Evolutionary conservation across 129 eudicot genomes (phyloP), one percentile per base, ranked within the genome.

Genomic region (Heracleum sosnowskyi): DNA sequence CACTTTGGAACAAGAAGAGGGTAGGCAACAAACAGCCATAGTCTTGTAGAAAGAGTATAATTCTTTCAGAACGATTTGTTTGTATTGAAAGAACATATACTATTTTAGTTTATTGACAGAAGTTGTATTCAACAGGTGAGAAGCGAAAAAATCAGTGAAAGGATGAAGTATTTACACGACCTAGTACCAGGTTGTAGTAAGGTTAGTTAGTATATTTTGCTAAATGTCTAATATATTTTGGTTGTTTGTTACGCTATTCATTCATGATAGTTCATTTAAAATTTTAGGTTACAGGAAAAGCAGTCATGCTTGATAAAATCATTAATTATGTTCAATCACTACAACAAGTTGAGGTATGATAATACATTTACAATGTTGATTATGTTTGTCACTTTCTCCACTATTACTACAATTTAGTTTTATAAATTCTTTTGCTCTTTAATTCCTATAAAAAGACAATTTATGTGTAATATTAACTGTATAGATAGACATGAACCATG

Each of bases 101-200:
- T 75, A 44, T 77, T 15, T 74, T 49, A 26, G 16, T 11, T 44
- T 34, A n/a, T 40, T 40, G n/a, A 40, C 16, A 18, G 29, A 72
- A 79, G 73, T 69, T 40, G 55, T 60, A 66, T 57, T 73, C 53
- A 57, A 79, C 80, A 95, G 98, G 94, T 90, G 77, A 91, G 98
- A 76, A 90, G 98, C 86, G 98, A 95, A 80, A 95, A 95, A 76
- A 95, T 95, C 77, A 95, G 98, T 83, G 98, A 95, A 85, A 84
- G 98, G 87, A 95, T 95, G 98, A 95, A 91, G 84, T 95, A 83
- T 53, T 96, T 95, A 83, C 98, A 91, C 86, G 98, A 91, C 76
- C 97, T 95, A 81, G 98, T 95, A 22, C 98, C 98, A 76, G 97
- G 98, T 82, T 95, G 98, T 77, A 95, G 90, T 86, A 95, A 95